Base-by-base conservation (phyloP, 306 rosid species). In the Rosa rugosa region DNA sequence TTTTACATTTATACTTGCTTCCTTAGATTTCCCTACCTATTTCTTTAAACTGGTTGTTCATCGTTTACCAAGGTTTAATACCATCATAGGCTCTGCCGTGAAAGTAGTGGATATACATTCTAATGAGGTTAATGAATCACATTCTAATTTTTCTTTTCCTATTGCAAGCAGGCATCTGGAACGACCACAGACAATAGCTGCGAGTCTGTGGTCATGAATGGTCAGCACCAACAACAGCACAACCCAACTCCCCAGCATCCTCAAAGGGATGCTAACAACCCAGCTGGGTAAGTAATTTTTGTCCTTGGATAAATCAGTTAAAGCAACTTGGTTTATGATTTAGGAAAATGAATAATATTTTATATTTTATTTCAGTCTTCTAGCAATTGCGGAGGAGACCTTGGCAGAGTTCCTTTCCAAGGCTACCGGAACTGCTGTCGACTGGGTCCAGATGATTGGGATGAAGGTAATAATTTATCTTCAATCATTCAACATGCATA, bases 401-500 rank as follows among this genome's bases (percentile, higher is more conserved):
- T 88, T 95, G 95, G 99, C 99, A 88, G 99, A 95, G 99, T 95
- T 95, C 95, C 96, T 95, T 80, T 91, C 99, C 64, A 95, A 95
- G 96, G 99, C 99, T 88, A 95, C 99, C 46, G 98, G 99, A 90
- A 95, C 99, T 87, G 99, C 99, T 95, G 97, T 95, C 89, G 92
- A 95, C 98, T 95, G 99, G 99, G 99, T 95, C 80, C 99, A 95
- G 95, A 91, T 92, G 97, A 95, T 95, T 95, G 99, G 99, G 99
- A 95, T 95, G 98, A 95, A 95, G 99, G 99, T 95, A 72, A 36
- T 95, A 72, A 36, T 5, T 49, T 45, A 23, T 10, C 20, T 51
- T 23, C 12, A 40, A 22, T 3, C 65, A 11, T 76, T 54, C 2
- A 47, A 36, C 50, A 54, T 69, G 11, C 25, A 4, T 13, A 6